phyloP scores from a whole-genome alignment of 1,284 basidiomycete genomes.

The Heterobasidion annosum region DNA sequence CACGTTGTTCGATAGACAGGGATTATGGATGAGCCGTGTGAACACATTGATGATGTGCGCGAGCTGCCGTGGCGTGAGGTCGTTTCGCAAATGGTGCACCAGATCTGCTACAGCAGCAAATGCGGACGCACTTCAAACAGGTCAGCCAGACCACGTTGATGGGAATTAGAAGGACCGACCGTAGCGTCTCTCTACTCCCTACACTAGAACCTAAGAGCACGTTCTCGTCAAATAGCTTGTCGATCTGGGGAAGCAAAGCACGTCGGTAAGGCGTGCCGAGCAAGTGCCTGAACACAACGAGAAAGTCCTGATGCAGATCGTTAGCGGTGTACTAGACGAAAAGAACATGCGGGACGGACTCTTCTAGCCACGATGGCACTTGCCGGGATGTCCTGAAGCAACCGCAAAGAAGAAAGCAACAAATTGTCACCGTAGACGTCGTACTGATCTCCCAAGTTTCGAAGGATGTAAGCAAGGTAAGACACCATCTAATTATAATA shows the following conservation, averaged over 20 bases:
- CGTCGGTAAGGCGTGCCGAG: slow-evolving; percentile 76
- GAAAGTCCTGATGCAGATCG: slow-evolving; percentile 59
- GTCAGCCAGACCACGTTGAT: slow-evolving; percentile 6
- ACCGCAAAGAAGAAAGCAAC: slow-evolving; percentile 74
- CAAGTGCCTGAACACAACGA: slow-evolving; percentile 91
- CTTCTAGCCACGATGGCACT: slow-evolving; percentile 80
- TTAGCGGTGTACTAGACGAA: slow-evolving; percentile 1
- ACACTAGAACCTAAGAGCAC: slow-evolving; percentile 86
- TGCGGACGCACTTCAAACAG: slow-evolving; percentile 54
- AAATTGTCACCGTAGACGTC: slow-evolving; percentile 79
- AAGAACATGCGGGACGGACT: slow-evolving; percentile 26
- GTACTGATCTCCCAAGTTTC: slow-evolving; percentile 62
- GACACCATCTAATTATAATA: slow-evolving; percentile 68
- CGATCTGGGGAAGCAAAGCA: slow-evolving; percentile 79
- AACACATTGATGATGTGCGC: slow-evolving; percentile 80
- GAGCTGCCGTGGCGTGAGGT: slow-evolving; percentile 77
- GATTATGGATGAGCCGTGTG: slow-evolving; percentile 86
- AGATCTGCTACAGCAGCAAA: slow-evolving; percentile 92
- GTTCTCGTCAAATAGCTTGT: slow-evolving; percentile 86
- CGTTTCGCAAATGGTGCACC: slow-evolving; percentile 84
- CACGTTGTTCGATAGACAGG: slow-evolving; percentile 72
- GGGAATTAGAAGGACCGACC: slow-evolving; percentile 30
- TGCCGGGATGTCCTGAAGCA: slow-evolving; percentile 91
- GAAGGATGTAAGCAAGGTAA: slow-evolving; percentile 87
- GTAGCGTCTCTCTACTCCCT: slow-evolving; percentile 75